Evolutionary conservation across 495 filamentous ascomycete species (phyloP).

Genomic region (Podospora conica): DNA sequence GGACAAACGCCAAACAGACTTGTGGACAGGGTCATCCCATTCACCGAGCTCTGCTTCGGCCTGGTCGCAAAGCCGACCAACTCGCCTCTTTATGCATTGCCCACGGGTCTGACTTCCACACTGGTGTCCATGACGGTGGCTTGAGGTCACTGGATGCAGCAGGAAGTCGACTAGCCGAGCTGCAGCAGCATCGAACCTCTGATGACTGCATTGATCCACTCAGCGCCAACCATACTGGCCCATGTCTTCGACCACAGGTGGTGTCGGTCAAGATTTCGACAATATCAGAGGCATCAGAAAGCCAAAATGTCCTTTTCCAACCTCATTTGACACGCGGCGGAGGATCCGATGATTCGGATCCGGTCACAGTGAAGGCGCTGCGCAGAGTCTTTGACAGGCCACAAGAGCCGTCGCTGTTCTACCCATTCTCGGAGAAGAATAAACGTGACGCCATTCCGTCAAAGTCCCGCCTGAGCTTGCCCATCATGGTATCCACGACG

Average conservation of each 20-base stretch:
- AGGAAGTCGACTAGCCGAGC: not conserved
- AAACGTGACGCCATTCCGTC: conserved; percentile 3
- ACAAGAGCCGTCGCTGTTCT: conserved; percentile 5
- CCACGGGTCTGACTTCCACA: not conserved
- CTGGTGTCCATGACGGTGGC: not conserved
- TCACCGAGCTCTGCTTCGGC: not conserved
- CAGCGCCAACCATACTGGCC: not conserved
- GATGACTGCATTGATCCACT: not conserved
- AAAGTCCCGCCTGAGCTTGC: conserved; percentile 14
- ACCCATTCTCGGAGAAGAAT: conserved; percentile 11
- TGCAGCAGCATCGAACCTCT: not conserved
- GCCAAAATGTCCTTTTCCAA: not conserved
- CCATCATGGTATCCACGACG: conserved; percentile 18
- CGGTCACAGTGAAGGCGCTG: not conserved
- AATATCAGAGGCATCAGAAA: not conserved
- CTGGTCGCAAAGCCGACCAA: not conserved
- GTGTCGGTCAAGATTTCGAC: conserved; percentile 16
- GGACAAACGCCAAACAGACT: not conserved
- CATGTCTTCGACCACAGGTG: conserved; percentile 5
- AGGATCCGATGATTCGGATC: not conserved
- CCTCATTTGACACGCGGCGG: not conserved
- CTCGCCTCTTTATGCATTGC: not conserved
- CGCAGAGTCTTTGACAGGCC: conserved; percentile 1
- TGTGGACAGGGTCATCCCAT: not conserved
- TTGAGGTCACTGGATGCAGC: not conserved